A percentile compares a stretch with the other conserved stretches of the same genome.
phyloP scores from a whole-genome alignment of 257 asterid species.

The Solanum pimpinellifolium region DNA sequence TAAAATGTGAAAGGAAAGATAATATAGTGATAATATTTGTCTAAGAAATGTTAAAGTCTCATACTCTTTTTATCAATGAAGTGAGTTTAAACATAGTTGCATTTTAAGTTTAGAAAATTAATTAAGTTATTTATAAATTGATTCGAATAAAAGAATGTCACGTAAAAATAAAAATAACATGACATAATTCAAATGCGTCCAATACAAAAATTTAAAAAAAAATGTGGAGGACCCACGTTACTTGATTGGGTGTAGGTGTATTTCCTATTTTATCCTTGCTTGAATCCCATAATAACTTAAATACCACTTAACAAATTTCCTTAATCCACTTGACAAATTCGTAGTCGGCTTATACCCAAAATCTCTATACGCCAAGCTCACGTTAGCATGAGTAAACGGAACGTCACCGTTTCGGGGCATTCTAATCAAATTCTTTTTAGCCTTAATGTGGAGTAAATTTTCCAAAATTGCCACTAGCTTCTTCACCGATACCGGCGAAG shows the following conservation, averaged over 20 bases:
- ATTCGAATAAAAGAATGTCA: neutral
- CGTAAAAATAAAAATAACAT: slow-evolving; percentile 1
- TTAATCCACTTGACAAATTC: slow-evolving; percentile 61
- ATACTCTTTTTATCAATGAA: too few species aligned
- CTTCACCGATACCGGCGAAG: slow-evolving; percentile 86
- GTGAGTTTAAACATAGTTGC: neutral
- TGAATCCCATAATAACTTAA: slow-evolving; percentile 70
- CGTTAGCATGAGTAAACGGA: slow-evolving; percentile 94
- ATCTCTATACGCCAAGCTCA: slow-evolving; percentile 66
- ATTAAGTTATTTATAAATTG: too few species aligned
- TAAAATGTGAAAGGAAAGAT: neutral
- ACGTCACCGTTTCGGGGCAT: slow-evolving; percentile 98
- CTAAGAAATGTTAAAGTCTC: too few species aligned
- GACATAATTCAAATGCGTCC: slow-evolving; percentile 6
- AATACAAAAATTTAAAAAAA: neutral
- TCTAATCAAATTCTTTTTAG: slow-evolving; percentile 56
- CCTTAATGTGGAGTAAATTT: slow-evolving; percentile 40
- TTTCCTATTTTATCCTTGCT: slow-evolving; percentile 64
- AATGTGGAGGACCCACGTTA: neutral
- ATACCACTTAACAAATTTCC: slow-evolving; percentile 90
- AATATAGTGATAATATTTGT: too few species aligned
- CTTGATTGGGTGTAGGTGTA: neutral
- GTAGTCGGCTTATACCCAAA: slow-evolving; percentile 88
- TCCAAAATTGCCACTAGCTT: slow-evolving; percentile 74
- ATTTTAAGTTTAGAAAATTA: neutral